Evolutionary conservation across 345 rosid species (phyloP), one percentile per base, ranked within the genome.

Genomic region (Gossypium turneri): DNA sequence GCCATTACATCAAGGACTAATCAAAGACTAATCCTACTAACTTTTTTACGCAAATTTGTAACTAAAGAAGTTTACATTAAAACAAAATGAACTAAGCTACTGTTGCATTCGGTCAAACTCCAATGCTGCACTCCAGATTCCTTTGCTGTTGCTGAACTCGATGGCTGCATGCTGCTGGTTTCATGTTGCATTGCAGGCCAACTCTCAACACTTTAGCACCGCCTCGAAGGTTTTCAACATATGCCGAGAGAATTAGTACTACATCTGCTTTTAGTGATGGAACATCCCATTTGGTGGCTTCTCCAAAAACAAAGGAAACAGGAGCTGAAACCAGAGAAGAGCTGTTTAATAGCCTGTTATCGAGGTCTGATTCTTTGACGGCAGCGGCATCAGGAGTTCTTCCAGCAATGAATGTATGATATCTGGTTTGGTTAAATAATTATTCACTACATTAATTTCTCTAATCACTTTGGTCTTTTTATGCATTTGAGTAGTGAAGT

Each of bases 271-370:
- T 90, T 72, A 85, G 83, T 58, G 97, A 91, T 29, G 90, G 88
- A 22, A 72, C 83, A 53, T 86, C 94, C 70, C 80, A 83, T 57
- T 73, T 87, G 41, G 76, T 73, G n/a, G 84, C 86, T 73, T 91
- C 99, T 16, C 97, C 97, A 4, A 95, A 93, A 86, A 79, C 83
- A 74, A 95, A 95, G 97, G 93, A 95, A 83, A 88, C 94, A 1
- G 93, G 98, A 75, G 85, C 88, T 75, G 97, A 93, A 81, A 89
- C 94, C 60, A 89, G 86, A 79, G 96, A 87, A 78, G 94, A 95
- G 29, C 81, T 84, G 66, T 76, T 85, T 72, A 88, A 77, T 75
- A 85, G 86, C 83, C 72, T 91, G 76, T 76, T 91, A 76, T 80
- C 86, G 2, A 91, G 94, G 81, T 84, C 88, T 65, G 91, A 90